A percentile compares a stretch with the other conserved stretches of the same genome.
phyloP scores from a whole-genome alignment of 2,329 filamentous ascomycete genomes.

The Fusarium virguliforme region DNA sequence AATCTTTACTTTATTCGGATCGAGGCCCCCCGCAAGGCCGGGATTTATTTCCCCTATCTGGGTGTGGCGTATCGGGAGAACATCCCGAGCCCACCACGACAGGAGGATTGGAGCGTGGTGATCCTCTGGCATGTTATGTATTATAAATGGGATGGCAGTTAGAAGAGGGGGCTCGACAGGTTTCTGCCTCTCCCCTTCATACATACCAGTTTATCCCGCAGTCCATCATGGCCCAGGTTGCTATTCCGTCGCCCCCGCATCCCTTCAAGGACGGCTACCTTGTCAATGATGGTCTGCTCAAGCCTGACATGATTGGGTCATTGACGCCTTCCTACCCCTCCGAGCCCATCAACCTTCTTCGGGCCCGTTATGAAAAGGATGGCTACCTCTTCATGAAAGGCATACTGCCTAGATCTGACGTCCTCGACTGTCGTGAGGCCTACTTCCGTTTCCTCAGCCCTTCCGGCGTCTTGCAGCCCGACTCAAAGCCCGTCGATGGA shows the following conservation, averaged over 20 bases:
- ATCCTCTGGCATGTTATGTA: neutral
- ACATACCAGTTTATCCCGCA: neutral
- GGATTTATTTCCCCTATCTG: conserved; percentile 12
- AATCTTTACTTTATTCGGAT: conserved; percentile 12
- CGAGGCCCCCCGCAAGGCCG: neutral
- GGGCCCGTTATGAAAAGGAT: conserved; percentile 15
- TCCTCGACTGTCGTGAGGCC: conserved; percentile 24
- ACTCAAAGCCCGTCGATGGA: conserved; percentile 23
- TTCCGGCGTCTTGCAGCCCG: conserved; percentile 13
- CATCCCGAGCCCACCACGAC: neutral
- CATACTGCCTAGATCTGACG: conserved; percentile 20
- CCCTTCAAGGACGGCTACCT: conserved; percentile 9
- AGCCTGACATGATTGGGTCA: conserved; percentile 13
- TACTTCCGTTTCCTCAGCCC: conserved; percentile 34
- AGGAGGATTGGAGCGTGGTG: neutral
- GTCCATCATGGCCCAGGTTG: neutral
- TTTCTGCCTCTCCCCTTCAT: neutral
- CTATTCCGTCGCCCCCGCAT: neutral
- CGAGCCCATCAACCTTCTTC: conserved; percentile 6
- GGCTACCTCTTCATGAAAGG: conserved; percentile 32
- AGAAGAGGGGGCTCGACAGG: neutral
- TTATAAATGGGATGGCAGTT: neutral
- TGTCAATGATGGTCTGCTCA: conserved; percentile 22
- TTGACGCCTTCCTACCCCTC: conserved; percentile 18
- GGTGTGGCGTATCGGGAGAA: neutral